Percentiles rank a stretch among this genome's conserved stretches.
These are phyloP conservation scores for Neofusicoccum ribis DNA, from an alignment of 2,329 filamentous ascomycete genomes.

Conservation along the genomic window DNA sequence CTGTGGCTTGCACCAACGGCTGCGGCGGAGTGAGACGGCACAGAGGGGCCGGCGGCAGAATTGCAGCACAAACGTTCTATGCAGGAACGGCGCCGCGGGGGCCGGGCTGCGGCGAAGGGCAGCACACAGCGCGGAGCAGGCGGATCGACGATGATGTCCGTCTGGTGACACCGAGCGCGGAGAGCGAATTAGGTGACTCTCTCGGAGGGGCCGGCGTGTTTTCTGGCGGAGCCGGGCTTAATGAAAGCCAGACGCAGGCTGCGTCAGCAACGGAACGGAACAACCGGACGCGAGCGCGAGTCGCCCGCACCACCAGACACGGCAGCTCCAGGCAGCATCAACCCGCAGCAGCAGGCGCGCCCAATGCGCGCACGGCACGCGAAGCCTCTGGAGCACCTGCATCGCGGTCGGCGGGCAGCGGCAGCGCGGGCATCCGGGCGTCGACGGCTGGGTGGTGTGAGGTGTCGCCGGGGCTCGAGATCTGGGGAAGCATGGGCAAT, in stretches of 20 bases:
- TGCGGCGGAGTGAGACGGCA: neutral
- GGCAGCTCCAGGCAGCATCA: neutral
- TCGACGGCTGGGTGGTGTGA: neutral
- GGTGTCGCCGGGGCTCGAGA: neutral
- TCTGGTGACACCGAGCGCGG: neutral
- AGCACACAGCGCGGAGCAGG: neutral
- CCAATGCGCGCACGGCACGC: neutral
- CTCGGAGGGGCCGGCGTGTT: neutral
- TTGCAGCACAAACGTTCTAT: neutral
- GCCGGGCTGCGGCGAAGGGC: neutral
- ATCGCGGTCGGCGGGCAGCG: too few relatives aligned
- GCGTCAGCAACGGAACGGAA: constrained; percentile 8
- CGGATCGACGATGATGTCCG: constrained; percentile 7
- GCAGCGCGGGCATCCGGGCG: too few relatives aligned
- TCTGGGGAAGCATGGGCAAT: constrained; percentile 16
- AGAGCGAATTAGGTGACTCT: constrained; percentile 5
- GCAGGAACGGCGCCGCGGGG: constrained; percentile 1
- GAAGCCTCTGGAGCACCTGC: neutral
- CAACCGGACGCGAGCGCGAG: neutral
- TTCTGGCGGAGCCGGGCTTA: neutral
- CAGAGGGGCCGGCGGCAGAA: neutral
- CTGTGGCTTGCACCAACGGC: neutral
- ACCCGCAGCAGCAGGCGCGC: neutral
- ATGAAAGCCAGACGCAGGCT: constrained; percentile 14
- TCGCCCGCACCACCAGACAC: neutral